phyloP scores from a whole-genome alignment of 805 yeast genomes.

The Yarrowia sp. region DNA sequence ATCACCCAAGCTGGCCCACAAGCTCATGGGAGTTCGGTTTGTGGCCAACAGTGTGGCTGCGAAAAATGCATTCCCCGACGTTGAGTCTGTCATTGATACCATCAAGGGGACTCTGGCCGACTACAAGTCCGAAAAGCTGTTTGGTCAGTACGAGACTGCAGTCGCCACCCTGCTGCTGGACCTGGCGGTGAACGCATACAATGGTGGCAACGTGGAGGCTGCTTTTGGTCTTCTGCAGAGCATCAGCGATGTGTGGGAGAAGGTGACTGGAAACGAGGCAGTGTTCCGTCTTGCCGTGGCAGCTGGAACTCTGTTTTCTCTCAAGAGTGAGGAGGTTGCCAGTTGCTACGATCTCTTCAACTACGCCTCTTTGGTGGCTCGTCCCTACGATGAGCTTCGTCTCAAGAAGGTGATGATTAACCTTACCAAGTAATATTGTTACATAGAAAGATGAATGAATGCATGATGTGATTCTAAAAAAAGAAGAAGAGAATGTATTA shows the following conservation, averaged over 20 bases:
- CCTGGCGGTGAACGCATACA: slow-evolving; percentile 40
- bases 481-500: too few relatives aligned
- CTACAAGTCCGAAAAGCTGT: slow-evolving; percentile 15
- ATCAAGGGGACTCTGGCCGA: slow-evolving; percentile 31
- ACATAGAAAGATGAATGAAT: neutral
- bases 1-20: slow-evolving; percentile 38
- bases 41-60: slow-evolving; percentile 46
- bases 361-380: neutral
- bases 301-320: slow-evolving; percentile 53
- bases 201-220: slow-evolving; percentile 35
- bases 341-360: neutral
- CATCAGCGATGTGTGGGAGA: slow-evolving; percentile 37
- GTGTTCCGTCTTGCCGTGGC: slow-evolving; percentile 62
- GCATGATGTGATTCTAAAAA: neutral
- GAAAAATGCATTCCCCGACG: slow-evolving; percentile 25
- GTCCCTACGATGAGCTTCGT: neutral
- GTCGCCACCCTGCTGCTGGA: slow-evolving; percentile 51
- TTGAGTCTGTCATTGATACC: slow-evolving; percentile 24
- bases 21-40: slow-evolving; percentile 56
- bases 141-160: slow-evolving; percentile 34
- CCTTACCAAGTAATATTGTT: neutral
- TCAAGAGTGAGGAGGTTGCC: slow-evolving; percentile 25
- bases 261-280: slow-evolving; percentile 54
- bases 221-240: slow-evolving; percentile 34
- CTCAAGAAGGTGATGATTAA: slow-evolving; percentile 10